Percentiles rank a stretch among this genome's conserved stretches.
These are phyloP conservation scores for Corymbia maculata DNA, from an alignment of 345 rosid species.

Conservation along the genomic window DNA sequence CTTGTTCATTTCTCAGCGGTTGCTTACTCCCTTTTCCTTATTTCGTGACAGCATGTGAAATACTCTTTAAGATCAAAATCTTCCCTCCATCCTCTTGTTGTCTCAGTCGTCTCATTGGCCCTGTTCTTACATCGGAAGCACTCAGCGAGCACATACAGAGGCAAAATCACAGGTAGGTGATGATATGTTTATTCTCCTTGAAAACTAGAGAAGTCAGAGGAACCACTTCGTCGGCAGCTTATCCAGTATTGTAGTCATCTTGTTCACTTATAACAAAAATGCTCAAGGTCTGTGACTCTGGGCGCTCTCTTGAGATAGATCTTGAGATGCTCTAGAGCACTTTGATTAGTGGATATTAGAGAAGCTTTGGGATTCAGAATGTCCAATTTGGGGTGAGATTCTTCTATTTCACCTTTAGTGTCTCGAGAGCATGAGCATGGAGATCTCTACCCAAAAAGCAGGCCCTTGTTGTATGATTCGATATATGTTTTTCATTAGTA, in stretches of 20 bases:
- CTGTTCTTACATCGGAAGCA: background rate
- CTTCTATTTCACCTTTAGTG: background rate
- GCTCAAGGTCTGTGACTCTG: background rate
- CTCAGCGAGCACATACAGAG: background rate
- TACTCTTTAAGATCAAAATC: too few species aligned
- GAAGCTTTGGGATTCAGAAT: background rate
- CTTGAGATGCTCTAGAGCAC: background rate
- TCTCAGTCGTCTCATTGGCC: background rate
- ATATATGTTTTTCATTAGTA: background rate
- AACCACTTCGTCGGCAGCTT: background rate
- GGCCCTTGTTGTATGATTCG: background rate
- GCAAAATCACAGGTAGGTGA: background rate
- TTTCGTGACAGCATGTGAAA: background rate
- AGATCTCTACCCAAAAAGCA: background rate
- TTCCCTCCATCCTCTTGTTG: background rate
- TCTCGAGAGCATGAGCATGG: background rate
- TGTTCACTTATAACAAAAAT: background rate
- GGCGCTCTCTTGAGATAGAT: background rate
- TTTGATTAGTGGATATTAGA: background rate
- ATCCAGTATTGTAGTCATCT: background rate
- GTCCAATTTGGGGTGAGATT: background rate
- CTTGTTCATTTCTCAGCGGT: background rate
- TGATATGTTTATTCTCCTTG: background rate
- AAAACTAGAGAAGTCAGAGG: background rate
- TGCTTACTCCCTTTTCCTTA: background rate